Percentiles rank a stretch among this genome's conserved stretches.
phyloP scores from a whole-genome alignment of 1,139 yeast genomes.

The Nadsonia commutata region DNA sequence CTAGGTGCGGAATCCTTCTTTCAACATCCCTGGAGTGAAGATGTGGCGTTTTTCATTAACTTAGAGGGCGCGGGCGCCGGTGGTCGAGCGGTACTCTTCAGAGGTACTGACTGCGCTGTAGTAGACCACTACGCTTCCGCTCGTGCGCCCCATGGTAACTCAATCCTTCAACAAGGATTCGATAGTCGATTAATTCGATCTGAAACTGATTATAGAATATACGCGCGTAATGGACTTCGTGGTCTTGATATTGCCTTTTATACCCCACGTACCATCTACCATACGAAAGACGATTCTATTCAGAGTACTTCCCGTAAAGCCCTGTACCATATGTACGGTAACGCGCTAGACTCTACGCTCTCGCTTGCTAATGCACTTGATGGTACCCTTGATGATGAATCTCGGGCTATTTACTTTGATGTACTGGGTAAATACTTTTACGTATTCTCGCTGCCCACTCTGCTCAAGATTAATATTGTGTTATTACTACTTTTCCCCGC shows the following conservation, averaged over 20 bases:
- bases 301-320: slow-evolving; percentile 48
- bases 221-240: slow-evolving; percentile 50
- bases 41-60: slow-evolving; percentile 56
- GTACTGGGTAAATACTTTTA: slow-evolving; percentile 42
- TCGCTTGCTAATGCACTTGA: slow-evolving; percentile 31
- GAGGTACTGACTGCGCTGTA: slow-evolving; percentile 69
- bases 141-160: slow-evolving; percentile 55
- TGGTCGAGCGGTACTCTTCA: slow-evolving; percentile 68
- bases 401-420: slow-evolving; percentile 44
- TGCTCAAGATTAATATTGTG: slow-evolving; percentile 35
- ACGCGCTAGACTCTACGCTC: slow-evolving; percentile 42
- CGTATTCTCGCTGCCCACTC: slow-evolving; percentile 33
- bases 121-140: slow-evolving; percentile 40
- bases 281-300: slow-evolving; percentile 61
- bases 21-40: slow-evolving; percentile 57
- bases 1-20: slow-evolving; percentile 70
- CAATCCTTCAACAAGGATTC: slow-evolving; percentile 73
- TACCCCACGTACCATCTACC: slow-evolving; percentile 70
- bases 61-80: slow-evolving; percentile 96
- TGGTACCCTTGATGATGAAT: slow-evolving; percentile 18
- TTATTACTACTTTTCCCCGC: slow-evolving; percentile 43
- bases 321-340: slow-evolving; percentile 70
- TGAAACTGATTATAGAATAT: slow-evolving; percentile 76
- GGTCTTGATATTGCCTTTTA: slow-evolving; percentile 73
- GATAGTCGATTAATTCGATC: slow-evolving; percentile 56